Base-by-base conservation (phyloP, 805 yeast species). In the Candida wancherniae region DNA sequence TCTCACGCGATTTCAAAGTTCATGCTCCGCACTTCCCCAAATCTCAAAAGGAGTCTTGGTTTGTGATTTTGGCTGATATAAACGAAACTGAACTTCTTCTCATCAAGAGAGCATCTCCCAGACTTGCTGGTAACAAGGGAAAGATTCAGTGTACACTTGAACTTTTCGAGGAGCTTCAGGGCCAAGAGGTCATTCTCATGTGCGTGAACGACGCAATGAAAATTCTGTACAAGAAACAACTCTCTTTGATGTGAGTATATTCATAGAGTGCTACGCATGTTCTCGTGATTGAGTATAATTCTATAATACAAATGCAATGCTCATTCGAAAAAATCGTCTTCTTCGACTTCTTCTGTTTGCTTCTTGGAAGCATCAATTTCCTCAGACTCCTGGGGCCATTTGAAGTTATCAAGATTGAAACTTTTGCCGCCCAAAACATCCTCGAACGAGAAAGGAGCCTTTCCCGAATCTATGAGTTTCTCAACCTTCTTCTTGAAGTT, bases 41-140 rank as follows among this genome's bases (percentile, higher is more conserved):
- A 56, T 66, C 78, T 2, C 98, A 92, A 57, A 80, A 86, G 48
- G 97, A 92, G 53, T 77, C 94, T 0, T 92, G 98, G 97, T 85
- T 90, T 54, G 71, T 79, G 7, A 72, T 90, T 28, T 44, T 79
- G 7, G 61, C 73, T 38, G 75, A 77, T 39, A 57, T 58, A 16
- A 57, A 61, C 5, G 62, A 56, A 3, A 70, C 70, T 26, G 84
- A 79, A 47, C 51, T 90, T 16, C 56, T 71, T 22, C 66, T 80
- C 24, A 61, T 90, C 26, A 85, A 84, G 49, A 74, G 97, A 48
- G 81, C 86, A 4, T 78, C 83, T 15, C 92, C 92, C 3, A 64
- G 47, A 28, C 30, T 59, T 30, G 34, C 36, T 1, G 62, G 60
- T 1, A 60, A 55, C 43, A 55, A 50, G 34, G 75, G 71, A 18